A percentile compares a stretch with the other conserved stretches of the same genome.
Conservation (phyloP, 1,284 basidiomycete species). For the Volvariella volvacea region DNA sequence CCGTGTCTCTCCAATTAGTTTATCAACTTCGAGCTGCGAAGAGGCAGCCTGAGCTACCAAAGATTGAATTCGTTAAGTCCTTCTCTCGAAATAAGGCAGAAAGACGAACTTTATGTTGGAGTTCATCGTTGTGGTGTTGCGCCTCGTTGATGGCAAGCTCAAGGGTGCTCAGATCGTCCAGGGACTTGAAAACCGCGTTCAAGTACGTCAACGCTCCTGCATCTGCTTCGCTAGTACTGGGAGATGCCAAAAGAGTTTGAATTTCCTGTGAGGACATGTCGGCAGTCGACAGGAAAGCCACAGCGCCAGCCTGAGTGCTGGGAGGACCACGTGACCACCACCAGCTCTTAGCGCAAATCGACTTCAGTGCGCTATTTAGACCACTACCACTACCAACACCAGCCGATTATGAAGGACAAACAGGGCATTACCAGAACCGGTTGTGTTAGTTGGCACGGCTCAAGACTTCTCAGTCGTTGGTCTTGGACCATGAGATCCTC, state of each 20-base stretch:
- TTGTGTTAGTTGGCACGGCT: too few species aligned
- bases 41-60: slow-evolving; percentile 50
- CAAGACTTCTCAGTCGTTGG: too few species aligned
- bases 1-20: slow-evolving; percentile 38
- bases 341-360: too few species aligned
- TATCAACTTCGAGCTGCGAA: slow-evolving; percentile 42
- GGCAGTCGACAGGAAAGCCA: not conserved
- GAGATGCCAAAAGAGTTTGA: slow-evolving; percentile 38
- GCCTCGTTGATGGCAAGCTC: slow-evolving; percentile 32
- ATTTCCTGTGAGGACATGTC: slow-evolving; percentile 48
- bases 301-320: too few species aligned
- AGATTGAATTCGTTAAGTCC: slow-evolving; percentile 16
- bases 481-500: too few species aligned
- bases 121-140: slow-evolving; percentile 25
- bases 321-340: too few species aligned
- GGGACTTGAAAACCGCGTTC: slow-evolving; percentile 37
- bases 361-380: too few species aligned
- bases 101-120: slow-evolving; percentile 36
- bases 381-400: too few species aligned
- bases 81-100: not conserved
- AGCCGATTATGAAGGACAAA: too few species aligned
- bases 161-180: slow-evolving; percentile 41
- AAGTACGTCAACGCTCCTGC: slow-evolving; percentile 35
- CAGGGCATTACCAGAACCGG: too few species aligned
- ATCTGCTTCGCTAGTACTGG: slow-evolving; percentile 35